Base-by-base conservation (phyloP, 805 yeast species). In the Candida corydali region DNA sequence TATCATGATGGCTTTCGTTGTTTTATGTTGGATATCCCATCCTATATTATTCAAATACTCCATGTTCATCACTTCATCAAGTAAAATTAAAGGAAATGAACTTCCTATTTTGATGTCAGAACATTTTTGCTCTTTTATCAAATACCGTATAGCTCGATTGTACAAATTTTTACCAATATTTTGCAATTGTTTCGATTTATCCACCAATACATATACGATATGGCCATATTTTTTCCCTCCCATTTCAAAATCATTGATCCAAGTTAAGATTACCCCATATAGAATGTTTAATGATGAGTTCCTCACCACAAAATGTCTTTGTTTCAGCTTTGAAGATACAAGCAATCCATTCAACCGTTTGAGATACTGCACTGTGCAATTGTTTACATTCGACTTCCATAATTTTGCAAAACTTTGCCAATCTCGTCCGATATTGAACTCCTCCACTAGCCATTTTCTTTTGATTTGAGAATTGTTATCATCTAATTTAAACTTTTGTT, bases 371-470 rank as follows among this genome's bases (percentile, higher is more conserved):
- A 39, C 47, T 17, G 34, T 33, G 8, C 17, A 17, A 17, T 18
- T 23, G 22, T 47, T 34, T 2, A 37, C 36, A 12, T 49, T 53
- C 17, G 44, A 45, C 40, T 71, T 70, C 60, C 73, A 60, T 36
- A 75, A 54, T 27, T 62, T 59, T 11, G 63, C 59, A 30, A 76
- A 59, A 22, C 73, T 67, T n/a, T 63, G 50, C 65, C 75, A 67
- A 45, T 78, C 82, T 26, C 81, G 58, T 14, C 59, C 56, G 17
- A 69, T 48, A 41, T 71, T 68, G 47, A 75, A 73, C 39, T 66
- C 73, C 46, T 78, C 83, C 17, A 77, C 82, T 28, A 78, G 59
- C 84, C 84, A 78, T 31, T 60, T 49, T 40, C 72, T 51, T 32
- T 57, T 63, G 2, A 70, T 65, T 1, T 52, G 42, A 3, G 49